Base-by-base conservation (phyloP, 1,284 basidiomycete species). In the Irpex rosettiformis region DNA sequence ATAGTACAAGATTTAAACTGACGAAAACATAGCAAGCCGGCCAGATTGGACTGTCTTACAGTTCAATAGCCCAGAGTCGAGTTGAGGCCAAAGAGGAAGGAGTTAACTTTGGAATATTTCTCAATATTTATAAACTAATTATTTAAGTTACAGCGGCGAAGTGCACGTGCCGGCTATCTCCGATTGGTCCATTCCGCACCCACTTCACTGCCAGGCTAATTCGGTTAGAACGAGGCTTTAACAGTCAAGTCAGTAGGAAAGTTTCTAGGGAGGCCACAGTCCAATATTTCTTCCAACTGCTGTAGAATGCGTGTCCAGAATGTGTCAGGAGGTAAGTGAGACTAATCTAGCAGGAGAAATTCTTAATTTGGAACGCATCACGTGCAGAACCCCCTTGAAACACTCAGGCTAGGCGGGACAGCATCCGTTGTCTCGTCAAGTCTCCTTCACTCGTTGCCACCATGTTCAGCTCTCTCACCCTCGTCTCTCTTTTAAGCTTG, bases 401-500 rank as follows among this genome's bases (percentile, higher is more conserved):
- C 52, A 29, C 42, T 29, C 33, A 18, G 42, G n/a, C n/a, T n/a
- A 37, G 16, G 24, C 24, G 18, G 7, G 16, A 37, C 52, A 5
- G 13, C 11, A 11, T 13, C 25, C 7, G 11, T 6, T 42, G 27
- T 37, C 16, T 25, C 37, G 30, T 18, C 52, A 37, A 33, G 29
- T 54, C 28, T 42, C 21, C 11, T 37, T 54, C 30, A 24, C 30
- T 43, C 43, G 29, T 53, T 52, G 37, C 53, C 56, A 61, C 57
- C 62, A 80, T 81, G 79, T 65, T 76, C 62, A 63, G 62, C 45
- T 58, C 75, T 52, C 77, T 75, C 62, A 80, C 83, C 69, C 63
- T 81, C 73, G 77, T 75, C 79, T 78, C 81, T 80, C 81, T 86
- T 83, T 80, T 83, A 59, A 68, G 79, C 52, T 71, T 83, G 62